Conservation (phyloP, 169 alveolate species). For the Plasmodium adleri region DNA sequence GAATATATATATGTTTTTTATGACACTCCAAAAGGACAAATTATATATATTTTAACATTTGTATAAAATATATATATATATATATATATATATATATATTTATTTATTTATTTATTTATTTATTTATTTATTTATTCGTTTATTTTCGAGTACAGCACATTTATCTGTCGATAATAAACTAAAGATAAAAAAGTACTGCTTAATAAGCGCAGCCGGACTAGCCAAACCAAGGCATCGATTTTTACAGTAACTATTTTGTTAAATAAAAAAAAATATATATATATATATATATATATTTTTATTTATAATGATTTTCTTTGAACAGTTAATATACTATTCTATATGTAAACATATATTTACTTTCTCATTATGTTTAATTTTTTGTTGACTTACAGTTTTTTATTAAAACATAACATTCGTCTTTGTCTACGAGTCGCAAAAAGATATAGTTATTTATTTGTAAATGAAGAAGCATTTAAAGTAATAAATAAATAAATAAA, state of each 20-base stretch:
- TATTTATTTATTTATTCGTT: constrained; percentile 9
- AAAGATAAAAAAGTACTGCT: constrained; percentile 41
- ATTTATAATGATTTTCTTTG: neutral
- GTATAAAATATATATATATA: neutral
- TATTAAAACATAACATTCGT: constrained; percentile 57
- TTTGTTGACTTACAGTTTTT: constrained; percentile 18
- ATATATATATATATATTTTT: neutral
- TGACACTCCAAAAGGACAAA: no score
- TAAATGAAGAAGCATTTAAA: constrained; percentile 48
- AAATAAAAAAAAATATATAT: neutral
- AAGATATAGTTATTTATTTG: constrained; percentile 39
- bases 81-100: neutral
- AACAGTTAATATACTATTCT: neutral
- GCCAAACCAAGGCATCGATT: constrained; percentile 76
- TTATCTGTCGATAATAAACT: constrained; percentile 55
- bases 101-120: neutral
- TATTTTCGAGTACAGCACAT: constrained; percentile 24
- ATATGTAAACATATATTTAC: neutral
- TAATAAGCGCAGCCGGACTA: constrained; percentile 73
- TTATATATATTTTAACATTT: neutral
- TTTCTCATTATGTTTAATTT: neutral
- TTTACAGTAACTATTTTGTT: constrained; percentile 18
- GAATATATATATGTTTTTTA: no score
- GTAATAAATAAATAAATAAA: constrained; percentile 14
- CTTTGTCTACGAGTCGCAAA: constrained; percentile 53